Evolutionary conservation across 768 basidiomycete genomes (phyloP).

Genomic region (Hypholoma sublateritium): DNA sequence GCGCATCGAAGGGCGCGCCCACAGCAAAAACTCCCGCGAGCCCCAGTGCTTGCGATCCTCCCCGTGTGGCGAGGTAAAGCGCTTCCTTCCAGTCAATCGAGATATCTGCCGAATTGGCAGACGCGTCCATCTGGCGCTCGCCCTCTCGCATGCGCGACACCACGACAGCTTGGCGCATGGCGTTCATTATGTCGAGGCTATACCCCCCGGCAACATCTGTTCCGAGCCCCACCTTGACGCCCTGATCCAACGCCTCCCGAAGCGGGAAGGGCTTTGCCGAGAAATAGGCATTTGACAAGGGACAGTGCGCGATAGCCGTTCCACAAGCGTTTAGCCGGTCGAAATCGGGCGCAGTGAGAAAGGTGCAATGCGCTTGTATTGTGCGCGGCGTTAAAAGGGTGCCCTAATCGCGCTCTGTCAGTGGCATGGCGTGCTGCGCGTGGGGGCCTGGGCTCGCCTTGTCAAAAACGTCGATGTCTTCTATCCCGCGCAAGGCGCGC

Average conservation of each 20-base stretch:
- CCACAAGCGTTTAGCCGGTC: conserved; percentile 45
- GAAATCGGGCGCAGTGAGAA: conserved; percentile 55
- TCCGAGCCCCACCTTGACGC: conserved; percentile 77
- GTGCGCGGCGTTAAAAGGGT: conserved; percentile 62
- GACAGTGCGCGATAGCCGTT: conserved; percentile 81
- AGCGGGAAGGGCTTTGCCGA: conserved; percentile 68
- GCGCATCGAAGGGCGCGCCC: conserved; percentile 73
- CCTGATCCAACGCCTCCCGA: conserved; percentile 64
- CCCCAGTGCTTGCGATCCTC: conserved; percentile 72
- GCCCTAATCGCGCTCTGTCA: conserved; percentile 34
- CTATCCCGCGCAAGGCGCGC: conserved; percentile 49
- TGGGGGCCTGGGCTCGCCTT: conserved; percentile 30
- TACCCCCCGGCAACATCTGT: conserved; percentile 90
- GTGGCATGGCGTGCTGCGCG: too few relatives aligned
- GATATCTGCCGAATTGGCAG: conserved; percentile 24
- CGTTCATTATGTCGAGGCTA: conserved; percentile 69
- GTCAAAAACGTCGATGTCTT: conserved; percentile 79
- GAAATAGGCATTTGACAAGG: conserved; percentile 87
- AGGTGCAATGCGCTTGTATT: conserved; percentile 90
- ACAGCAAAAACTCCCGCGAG: conserved; percentile 59
- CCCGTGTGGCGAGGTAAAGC: conserved; percentile 78
- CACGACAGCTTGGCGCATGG: conserved; percentile 79
- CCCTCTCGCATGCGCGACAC: conserved; percentile 72
- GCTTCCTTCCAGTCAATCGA: conserved; percentile 81
- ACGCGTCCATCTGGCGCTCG: conserved; percentile 26